Percentiles rank a stretch among this genome's conserved stretches.
These are phyloP conservation scores for Filobasidium wieringae DNA, from an alignment of 768 basidiomycete species.

Conservation along the genomic window DNA sequence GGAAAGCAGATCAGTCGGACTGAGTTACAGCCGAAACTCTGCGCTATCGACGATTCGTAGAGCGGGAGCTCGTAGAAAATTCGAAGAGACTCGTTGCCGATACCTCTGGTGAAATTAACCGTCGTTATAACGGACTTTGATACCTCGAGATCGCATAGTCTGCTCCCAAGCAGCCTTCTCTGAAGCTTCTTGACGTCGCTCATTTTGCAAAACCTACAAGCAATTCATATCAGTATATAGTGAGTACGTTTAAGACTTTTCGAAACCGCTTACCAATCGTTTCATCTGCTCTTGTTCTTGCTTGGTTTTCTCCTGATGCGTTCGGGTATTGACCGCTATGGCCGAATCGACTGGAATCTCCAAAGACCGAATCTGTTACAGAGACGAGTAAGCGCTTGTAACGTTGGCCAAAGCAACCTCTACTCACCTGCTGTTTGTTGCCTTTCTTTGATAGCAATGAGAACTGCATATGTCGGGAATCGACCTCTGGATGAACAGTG, in stretches of 20 bases:
- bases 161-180: constrained; percentile 25
- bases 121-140: background rate
- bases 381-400: background rate
- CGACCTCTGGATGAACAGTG: constrained; percentile 21
- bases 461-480: constrained; percentile 66
- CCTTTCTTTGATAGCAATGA: constrained; percentile 85
- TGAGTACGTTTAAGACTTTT: background rate
- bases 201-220: constrained; percentile 34
- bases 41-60: no score
- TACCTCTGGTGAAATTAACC: no score
- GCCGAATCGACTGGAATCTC: constrained; percentile 78
- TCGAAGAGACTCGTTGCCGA: no score
- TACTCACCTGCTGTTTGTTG: constrained; percentile 72
- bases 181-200: constrained; percentile 33
- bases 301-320: constrained; percentile 84
- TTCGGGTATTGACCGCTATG: constrained; percentile 77
- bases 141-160: constrained; percentile 1
- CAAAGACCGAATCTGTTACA: constrained; percentile 61
- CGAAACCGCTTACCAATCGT: constrained; percentile 54
- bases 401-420: constrained; percentile 2
- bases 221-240: background rate
- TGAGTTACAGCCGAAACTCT: no score
- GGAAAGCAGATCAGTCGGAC: no score
- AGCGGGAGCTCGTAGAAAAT: no score
- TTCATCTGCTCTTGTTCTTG: constrained; percentile 96